Evolutionary conservation across 2,329 filamentous ascomycete genomes (phyloP), one percentile per base, ranked within the genome.

Genomic region (Aspergillus vadensis): DNA sequence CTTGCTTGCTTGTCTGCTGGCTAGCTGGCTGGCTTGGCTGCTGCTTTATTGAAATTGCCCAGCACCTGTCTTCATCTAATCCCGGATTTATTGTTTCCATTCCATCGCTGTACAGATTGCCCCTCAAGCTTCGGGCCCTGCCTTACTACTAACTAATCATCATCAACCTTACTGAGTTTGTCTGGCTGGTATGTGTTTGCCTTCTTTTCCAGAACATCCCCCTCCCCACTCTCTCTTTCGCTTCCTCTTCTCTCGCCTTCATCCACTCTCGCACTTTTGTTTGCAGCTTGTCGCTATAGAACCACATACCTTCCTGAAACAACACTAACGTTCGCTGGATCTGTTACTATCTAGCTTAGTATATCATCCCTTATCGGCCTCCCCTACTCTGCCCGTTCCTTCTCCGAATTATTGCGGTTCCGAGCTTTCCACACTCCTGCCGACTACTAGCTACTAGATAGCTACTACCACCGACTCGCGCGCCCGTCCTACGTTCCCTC

Each of bases 221-320:
- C 7, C 25, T 17, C 41, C 38, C 25, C 19, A 17, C 14, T 17
- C 23, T 49, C 25, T 44, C 51, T 17, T 2, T 8, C 17, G 44
- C 43, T 17, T 41, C n/a, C 41, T 25, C 38, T 36, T 59, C 63
- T 63, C 65, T 65, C 67, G 65, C 17, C 17, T 14, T 21, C 41
- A n/a, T 44, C 41, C 17, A 36, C 12, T 36, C 7, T 19, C 41
- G 17, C 41, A 9, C 41, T 44, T n/a, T 21, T 59, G 60, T 51
- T 8, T 32, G 47, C 25, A 50, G 25, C 17, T 50, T n/a, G 25
- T 27, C 47, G 47, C 30, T 50, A 60, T 69, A 30, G 30, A 23
- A 44, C 66, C 65, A 68, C 62, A 60, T 70, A 60, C 58, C 27
- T 43, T 62, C 52, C 54, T 30, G 25, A 50, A 30, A 17, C 47